Base-by-base conservation (phyloP, 2,329 filamentous ascomycete genomes). In the Aureobasidium sp. region DNA sequence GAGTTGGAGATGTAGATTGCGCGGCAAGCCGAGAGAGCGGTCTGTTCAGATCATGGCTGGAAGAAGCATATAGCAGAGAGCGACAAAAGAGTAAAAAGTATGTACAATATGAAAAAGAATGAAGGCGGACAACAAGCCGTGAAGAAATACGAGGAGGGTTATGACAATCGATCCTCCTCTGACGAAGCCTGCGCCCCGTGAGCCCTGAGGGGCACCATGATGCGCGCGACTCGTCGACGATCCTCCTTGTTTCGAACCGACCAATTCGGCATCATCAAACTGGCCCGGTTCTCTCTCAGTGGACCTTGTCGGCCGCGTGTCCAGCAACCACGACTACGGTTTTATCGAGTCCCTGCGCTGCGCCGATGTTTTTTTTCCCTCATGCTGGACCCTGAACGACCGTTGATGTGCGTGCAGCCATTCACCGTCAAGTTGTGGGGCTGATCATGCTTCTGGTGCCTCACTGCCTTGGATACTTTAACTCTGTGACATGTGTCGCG, bases 191-290 rank as follows among this genome's bases (percentile, higher is more conserved):
- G 41, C 53, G 41, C 39, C 42, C 53, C 39, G 17, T 20, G 41
- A 57, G 53, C 39, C 53, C 41, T 57, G 41, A 56, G 39, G 37
- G 25, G 27, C 41, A 57, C 34, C 53, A 57, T 57, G 53, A 44
- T 44, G 42, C 36, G 53, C 39, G 52, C 52, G 25, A 55, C 52
- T 55, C 37, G 37, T 20, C 37, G 53, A 57, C 41, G 53, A 57
- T 57, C 53, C 53, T 57, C 41, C 39, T 34, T 36, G 39, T 57
- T 57, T 57, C 53, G 41, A 45, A 45, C 29, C 27, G 29, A 55
- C 22, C 12, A 29, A 20, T 2, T 12, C 20, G 22, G 15, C 12
- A 36, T n/a, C 8, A 25, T 42, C 51, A 29, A 55, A 29, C 51
- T 14, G 8, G 25, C 4, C 12, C n/a, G n/a, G 34, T n/a, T 17